A percentile compares a stretch with the other conserved stretches of the same genome.
Conservation (phyloP, 2,329 filamentous ascomycete genomes). For the Eutypa lata region DNA sequence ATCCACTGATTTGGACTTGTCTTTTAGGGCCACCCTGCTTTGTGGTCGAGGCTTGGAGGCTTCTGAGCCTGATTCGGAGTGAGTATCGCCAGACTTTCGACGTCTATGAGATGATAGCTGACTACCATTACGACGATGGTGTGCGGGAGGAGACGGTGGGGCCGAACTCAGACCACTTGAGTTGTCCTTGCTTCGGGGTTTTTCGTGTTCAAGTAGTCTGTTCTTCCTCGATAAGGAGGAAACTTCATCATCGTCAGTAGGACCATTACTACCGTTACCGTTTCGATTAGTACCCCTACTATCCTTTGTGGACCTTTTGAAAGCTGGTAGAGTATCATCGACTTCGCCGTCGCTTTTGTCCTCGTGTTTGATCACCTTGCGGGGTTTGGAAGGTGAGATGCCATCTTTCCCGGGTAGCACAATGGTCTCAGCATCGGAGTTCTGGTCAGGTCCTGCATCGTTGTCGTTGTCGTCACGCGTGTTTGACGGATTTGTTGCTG, state of each 20-base stretch:
- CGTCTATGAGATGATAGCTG: conserved; percentile 31
- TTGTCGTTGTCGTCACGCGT: conserved; percentile 33
- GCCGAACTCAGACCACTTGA: conserved; percentile 59
- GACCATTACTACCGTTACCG: conserved; percentile 13
- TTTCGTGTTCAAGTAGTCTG: conserved; percentile 42
- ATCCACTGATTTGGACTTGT: conserved; percentile 47
- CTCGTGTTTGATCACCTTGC: conserved; percentile 64
- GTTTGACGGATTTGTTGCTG: conserved; percentile 25
- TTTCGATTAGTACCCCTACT: conserved; percentile 23
- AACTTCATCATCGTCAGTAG: conserved; percentile 32
- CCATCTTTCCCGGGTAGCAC: conserved; percentile 65
- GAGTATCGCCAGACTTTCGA: conserved; percentile 35
- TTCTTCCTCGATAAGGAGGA: conserved; percentile 47
- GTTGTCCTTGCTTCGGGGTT: conserved; percentile 44
- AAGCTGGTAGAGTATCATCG: conserved; percentile 29
- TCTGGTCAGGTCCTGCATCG: conserved; percentile 49
- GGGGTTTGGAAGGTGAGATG: conserved; percentile 59
- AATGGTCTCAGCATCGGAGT: conserved; percentile 71
- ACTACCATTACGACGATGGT: conserved; percentile 25
- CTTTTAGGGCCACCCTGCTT: conserved; percentile 45
- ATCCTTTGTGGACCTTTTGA: conserved; percentile 35
- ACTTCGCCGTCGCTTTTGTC: conserved; percentile 58
- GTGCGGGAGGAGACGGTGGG: conserved; percentile 51
- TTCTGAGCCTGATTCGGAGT: conserved; percentile 56
- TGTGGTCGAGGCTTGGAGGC: conserved; percentile 41